Base-by-base conservation (phyloP, 805 yeast species). In the Debaryomyces maramus region DNA sequence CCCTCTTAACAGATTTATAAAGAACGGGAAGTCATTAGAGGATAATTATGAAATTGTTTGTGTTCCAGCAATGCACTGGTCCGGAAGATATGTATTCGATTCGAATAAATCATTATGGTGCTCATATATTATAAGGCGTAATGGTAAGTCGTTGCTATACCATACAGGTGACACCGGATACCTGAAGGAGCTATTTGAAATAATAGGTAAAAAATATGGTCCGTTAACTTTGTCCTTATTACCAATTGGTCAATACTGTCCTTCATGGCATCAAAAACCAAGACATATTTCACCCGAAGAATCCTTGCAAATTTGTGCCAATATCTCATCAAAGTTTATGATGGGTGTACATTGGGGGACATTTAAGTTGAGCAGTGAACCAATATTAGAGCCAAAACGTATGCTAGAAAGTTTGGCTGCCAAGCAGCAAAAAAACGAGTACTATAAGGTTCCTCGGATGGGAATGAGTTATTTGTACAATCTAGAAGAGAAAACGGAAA, bases 321-420 rank as follows among this genome's bases (percentile, higher is more conserved):
- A 83, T 46, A 53, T 88, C 41, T 64, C 73, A 5, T 80, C 87
- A 2, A 60, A 72, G 41, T 77, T 74, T 45, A 77, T 87, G 63
- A 77, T 85, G 37, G 98, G 98, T 1, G 88, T 91, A 22, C 98
- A 91, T 61, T 91, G 97, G 95, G 98, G 98, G 0, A 91, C 98
- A 0, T 91, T 89, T 63, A 81, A 88, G 18, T 65, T 91, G 50
- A 85, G 96, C 58, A 85, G 89, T 33, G 98, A 91, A 60, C 85
- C 87, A 40, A 88, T 84, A 48, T 58, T 87, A 26, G 98, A 90
- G 58, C 97, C 97, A 1, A 84, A 85, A 44, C 64, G 71, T 39
- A 62, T 72, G 52, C 61, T 90, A 29, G 75, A 73, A 33, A 60
- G 67, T 33, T 58, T 79, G 36, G 83, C 90, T 0, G 57, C 51